Conservation (phyloP, 2,329 filamentous ascomycete species). For the Sclerotinia spermophila region DNA sequence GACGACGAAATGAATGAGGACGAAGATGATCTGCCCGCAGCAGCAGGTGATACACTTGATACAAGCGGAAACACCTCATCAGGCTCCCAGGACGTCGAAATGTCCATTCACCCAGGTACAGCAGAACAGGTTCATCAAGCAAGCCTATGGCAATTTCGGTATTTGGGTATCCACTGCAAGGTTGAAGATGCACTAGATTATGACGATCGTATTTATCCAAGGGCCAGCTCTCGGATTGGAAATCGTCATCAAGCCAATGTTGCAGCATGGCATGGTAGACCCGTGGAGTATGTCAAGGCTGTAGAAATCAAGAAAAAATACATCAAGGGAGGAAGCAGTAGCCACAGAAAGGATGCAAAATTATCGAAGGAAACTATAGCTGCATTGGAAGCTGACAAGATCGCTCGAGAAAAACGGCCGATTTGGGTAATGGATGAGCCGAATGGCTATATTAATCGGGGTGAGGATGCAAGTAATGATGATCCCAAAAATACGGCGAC, state of each 20-base stretch:
- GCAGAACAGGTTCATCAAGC: conserved; percentile 88
- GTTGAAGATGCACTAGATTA: conserved; percentile 95
- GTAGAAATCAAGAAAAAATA: conserved; percentile 78
- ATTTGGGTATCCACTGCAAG: conserved; percentile 91
- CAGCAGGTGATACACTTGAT: conserved; percentile 47
- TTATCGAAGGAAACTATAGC: conserved; percentile 75
- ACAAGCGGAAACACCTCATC: conserved; percentile 58
- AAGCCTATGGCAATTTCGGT: conserved; percentile 93
- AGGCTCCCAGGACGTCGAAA: conserved; percentile 53
- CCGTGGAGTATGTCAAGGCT: conserved; percentile 87
- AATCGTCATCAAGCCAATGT: conserved; percentile 89
- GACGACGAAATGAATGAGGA: conserved; percentile 63
- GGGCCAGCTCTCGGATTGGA: conserved; percentile 87
- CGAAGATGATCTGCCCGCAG: conserved; percentile 64
- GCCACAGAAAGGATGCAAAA: conserved; percentile 71
- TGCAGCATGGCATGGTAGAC: conserved; percentile 76
- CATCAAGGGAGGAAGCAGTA: conserved; percentile 49
- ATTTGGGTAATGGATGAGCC: conserved; percentile 95
- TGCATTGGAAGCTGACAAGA: conserved; percentile 76
- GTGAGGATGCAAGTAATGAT: conserved; percentile 68
- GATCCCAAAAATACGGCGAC: conserved; percentile 73
- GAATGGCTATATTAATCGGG: conserved; percentile 76
- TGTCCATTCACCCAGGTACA: conserved; percentile 57
- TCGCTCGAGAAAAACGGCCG: conserved; percentile 74
- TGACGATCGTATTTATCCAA: conserved; percentile 94